These are phyloP conservation scores for Ceratocystis destructans DNA, from an alignment of 2,329 filamentous ascomycete genomes.

Conservation along the genomic window DNA sequence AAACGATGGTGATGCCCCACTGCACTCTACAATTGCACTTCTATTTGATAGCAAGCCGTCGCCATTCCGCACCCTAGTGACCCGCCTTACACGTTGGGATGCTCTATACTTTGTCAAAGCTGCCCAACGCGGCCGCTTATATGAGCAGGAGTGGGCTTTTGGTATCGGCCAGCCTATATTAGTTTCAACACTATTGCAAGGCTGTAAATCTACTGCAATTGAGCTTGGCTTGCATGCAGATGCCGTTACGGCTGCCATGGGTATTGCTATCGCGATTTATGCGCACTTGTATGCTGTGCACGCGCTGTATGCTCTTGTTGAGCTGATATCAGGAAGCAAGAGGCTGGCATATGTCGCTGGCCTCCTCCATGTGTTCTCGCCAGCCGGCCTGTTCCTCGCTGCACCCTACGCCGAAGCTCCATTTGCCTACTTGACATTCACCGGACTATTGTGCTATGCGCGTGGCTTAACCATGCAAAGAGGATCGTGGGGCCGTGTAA, in stretches of 20 bases:
- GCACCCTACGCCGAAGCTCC: conserved; percentile 72
- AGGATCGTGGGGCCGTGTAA: conserved; percentile 21
- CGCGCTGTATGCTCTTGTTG: conserved; percentile 59
- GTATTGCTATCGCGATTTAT: conserved; percentile 53
- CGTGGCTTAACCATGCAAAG: conserved; percentile 30
- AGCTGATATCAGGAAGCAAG: conserved; percentile 49
- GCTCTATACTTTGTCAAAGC: conserved; percentile 59
- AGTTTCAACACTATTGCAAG: conserved; percentile 12
- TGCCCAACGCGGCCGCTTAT: conserved; percentile 50
- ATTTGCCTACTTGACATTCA: conserved; percentile 65
- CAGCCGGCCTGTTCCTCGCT: conserved; percentile 78
- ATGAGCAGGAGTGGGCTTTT: conserved; percentile 81
- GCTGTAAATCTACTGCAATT: conserved; percentile 14
- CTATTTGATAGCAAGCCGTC: conserved; percentile 2
- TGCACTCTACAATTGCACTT: conserved; percentile 22
- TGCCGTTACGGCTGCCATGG: conserved; percentile 34
- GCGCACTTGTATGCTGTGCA: conserved; percentile 66
- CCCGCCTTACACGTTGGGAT: conserved; percentile 63
- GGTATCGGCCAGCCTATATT: conserved; percentile 36
- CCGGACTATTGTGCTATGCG: conserved; percentile 59
- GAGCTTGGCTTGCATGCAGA: conserved; percentile 17
- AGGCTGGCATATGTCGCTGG: conserved; percentile 34
- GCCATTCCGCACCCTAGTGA: conserved; percentile 27
- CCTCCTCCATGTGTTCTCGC: conserved; percentile 66
- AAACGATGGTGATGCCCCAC: conserved; percentile 14